Conservation (phyloP, 805 yeast genomes). For the Lipomyces mesembrius region DNA sequence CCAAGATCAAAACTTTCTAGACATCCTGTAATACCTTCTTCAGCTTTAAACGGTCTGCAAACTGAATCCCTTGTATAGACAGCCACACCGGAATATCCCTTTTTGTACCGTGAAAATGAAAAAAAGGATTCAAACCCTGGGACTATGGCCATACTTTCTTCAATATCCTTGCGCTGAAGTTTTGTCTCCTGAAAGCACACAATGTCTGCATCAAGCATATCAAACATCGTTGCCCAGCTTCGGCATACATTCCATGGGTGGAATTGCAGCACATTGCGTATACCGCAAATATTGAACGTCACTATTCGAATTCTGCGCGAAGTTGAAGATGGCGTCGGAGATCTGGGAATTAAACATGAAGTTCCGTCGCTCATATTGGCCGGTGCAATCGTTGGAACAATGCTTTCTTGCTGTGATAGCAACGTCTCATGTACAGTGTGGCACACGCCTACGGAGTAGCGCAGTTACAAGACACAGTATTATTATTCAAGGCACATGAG, state of each 20-base stretch:
- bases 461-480: no score
- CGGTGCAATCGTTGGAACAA: neutral
- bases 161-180: slow-evolving; percentile 57
- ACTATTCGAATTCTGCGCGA: slow-evolving; percentile 52
- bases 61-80: slow-evolving; percentile 66
- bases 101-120: slow-evolving; percentile 66
- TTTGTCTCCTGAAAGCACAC: slow-evolving; percentile 89
- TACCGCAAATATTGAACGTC: slow-evolving; percentile 85
- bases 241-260: slow-evolving; percentile 75
- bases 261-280: slow-evolving; percentile 77
- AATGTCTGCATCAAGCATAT: slow-evolving; percentile 67
- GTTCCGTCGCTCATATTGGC: neutral
- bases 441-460: no score
- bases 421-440: no score
- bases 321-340: neutral
- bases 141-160: slow-evolving; percentile 55
- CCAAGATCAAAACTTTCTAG: slow-evolving; percentile 41
- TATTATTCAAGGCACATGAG: no score
- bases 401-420: no score
- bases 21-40: slow-evolving; percentile 88
- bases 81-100: slow-evolving; percentile 93
- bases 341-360: neutral
- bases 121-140: slow-evolving; percentile 67
- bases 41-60: slow-evolving; percentile 56
- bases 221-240: slow-evolving; percentile 54